Evolutionary conservation across 2,329 filamentous ascomycete species (phyloP), one percentile per base, ranked within the genome.

Genomic region (Pseudocercospora macadamiae): DNA sequence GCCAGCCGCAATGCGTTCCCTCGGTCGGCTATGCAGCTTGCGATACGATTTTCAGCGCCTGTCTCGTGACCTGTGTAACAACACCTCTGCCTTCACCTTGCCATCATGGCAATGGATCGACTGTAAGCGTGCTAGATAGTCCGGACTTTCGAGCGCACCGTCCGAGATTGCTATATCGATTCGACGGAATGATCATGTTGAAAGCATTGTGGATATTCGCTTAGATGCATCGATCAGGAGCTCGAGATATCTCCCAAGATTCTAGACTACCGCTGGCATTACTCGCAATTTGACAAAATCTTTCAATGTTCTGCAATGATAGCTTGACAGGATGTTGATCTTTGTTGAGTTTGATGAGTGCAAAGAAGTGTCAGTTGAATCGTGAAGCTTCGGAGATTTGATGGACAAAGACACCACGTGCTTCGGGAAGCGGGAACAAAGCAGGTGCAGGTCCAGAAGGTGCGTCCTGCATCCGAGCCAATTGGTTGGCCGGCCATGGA

Each of bases 321-420:
- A 47, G 42, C 26, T n/a, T n/a, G 23, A n/a, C 14, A n/a, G n/a
- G 9, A 9, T 9, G 42, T 23, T 25, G 42, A 47, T 47, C 14
- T 47, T 47, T 47, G 42, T 47, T 21, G 18, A 45, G 21, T 45
- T 45, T 45, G 42, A 44, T 44, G 39, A 44, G 39, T 44, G 39
- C 18, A 23, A 44, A 44, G 16, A 3, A 19, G 14, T 19, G 18
- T 5, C 16, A 14, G 21, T 19, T 21, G 39, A 44, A 10, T 44
- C 39, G 39, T 45, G 2, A 25, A 42, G 19, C 39, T n/a, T 45
- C 39, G 42, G 42, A 47, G 42, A 47, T 47, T 47, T 14, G 23
- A 26, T 4, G 23, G 42, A 47, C 42, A 47, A 47, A 28, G 42
- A 26, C n/a, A 47, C 23, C 42, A 47, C 42, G 42, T 47, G 42